These are phyloP conservation scores for Umbelopsis isabellina DNA, from an alignment of 192 early-diverging fungal species.

Conservation along the genomic window DNA sequence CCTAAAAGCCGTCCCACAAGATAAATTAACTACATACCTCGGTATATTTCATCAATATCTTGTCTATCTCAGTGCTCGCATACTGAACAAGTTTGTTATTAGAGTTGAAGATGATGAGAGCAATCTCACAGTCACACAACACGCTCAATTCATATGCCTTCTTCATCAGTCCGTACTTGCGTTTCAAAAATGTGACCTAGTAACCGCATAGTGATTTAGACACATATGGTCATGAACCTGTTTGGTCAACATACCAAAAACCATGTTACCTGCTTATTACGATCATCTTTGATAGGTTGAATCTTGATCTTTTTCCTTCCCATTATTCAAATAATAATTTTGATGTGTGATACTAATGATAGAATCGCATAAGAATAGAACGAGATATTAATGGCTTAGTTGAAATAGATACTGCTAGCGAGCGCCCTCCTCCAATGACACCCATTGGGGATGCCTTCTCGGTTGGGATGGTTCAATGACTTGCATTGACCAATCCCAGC, in stretches of 20 bases:
- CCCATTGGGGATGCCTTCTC: too few relatives aligned
- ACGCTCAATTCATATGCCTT: constrained; percentile 96
- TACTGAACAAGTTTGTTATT: constrained; percentile 95
- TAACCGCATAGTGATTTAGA: not conserved
- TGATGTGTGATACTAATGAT: not conserved
- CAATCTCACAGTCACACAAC: constrained; percentile 94
- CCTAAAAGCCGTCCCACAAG: too few relatives aligned
- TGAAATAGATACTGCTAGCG: too few relatives aligned
- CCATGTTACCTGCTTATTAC: constrained; percentile 82
- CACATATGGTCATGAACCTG: too few relatives aligned
- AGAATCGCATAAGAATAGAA: too few relatives aligned
- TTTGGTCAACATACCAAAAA: too few relatives aligned
- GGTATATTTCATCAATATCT: constrained; percentile 91
- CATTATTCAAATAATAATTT: constrained; percentile 54
- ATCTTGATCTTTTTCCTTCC: constrained; percentile 97
- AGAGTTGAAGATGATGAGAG: constrained; percentile 91
- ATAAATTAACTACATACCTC: constrained; percentile 54
- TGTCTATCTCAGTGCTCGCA: constrained; percentile 92
- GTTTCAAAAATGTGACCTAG: constrained; percentile 91
- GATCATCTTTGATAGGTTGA: constrained; percentile 87
- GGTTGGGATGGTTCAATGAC: too few relatives aligned
- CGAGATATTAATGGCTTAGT: too few relatives aligned
- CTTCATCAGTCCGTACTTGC: constrained; percentile 94
- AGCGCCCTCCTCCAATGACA: too few relatives aligned
- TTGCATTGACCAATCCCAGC: too few relatives aligned